phyloP scores from a whole-genome alignment of 1,284 basidiomycete genomes.

The Trichosporon ovoides region DNA sequence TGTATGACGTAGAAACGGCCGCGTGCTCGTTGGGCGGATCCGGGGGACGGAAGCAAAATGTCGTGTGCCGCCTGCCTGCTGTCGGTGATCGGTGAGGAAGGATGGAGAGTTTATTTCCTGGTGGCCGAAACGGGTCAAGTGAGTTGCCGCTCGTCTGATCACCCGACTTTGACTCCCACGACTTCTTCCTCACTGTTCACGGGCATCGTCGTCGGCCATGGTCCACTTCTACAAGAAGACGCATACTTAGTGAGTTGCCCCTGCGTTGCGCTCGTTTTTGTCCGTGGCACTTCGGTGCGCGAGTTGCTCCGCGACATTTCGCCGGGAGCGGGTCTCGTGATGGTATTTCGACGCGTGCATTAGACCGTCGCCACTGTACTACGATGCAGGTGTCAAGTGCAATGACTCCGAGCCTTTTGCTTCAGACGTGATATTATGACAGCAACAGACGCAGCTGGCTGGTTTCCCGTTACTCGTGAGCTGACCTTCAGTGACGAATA shows the following conservation, averaged over 20 bases:
- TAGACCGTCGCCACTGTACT: no score
- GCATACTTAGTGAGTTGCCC: slow-evolving; percentile 28
- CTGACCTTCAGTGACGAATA: slow-evolving; percentile 37
- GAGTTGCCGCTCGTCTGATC: not conserved
- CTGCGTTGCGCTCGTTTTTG: not conserved
- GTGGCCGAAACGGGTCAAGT: not conserved
- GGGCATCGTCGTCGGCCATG: slow-evolving; percentile 15
- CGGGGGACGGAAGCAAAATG: not conserved
- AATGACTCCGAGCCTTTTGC: no score
- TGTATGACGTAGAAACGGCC: slow-evolving; percentile 3
- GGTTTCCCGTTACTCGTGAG: no score
- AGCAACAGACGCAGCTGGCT: no score
- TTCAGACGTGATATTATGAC: no score
- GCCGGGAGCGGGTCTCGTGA: no score
- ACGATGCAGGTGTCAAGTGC: no score
- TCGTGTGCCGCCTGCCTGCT: not conserved
- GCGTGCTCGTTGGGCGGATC: not conserved
- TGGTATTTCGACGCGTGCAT: no score
- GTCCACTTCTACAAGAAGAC: slow-evolving; percentile 34
- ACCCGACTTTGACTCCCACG: not conserved
- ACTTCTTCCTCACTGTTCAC: not conserved
- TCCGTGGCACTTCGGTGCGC: not conserved
- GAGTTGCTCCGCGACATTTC: no score
- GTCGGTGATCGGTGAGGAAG: no score
- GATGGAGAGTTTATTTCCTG: slow-evolving; percentile 3